Percentiles rank a stretch among this genome's conserved stretches.
These are phyloP conservation scores for Cryptococcus deneoformans DNA, from an alignment of 1,284 basidiomycete species.

Conservation along the genomic window DNA sequence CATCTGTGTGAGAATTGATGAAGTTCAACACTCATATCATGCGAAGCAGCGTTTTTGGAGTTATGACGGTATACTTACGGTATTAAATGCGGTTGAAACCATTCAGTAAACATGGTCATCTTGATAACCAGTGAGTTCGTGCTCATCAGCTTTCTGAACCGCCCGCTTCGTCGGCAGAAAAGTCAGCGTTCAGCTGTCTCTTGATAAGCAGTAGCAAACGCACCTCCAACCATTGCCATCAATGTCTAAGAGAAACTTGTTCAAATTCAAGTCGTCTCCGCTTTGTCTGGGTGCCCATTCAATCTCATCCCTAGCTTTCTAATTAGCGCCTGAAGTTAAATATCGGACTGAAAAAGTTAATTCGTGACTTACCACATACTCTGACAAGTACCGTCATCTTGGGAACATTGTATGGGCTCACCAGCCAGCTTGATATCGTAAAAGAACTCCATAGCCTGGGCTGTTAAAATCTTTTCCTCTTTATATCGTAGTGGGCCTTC, in stretches of 20 bases:
- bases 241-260: slow-evolving; percentile 53
- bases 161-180: slow-evolving; percentile 18
- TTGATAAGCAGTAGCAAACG: not conserved
- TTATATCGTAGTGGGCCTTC: slow-evolving; percentile 25
- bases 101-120: slow-evolving; percentile 48
- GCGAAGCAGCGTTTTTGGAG: not conserved
- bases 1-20: slow-evolving; percentile 25
- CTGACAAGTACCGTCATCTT: slow-evolving; percentile 44
- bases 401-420: slow-evolving; percentile 39
- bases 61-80: slow-evolving; percentile 20
- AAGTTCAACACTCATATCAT: not conserved
- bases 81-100: slow-evolving; percentile 48
- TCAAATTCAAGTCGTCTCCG: slow-evolving; percentile 31
- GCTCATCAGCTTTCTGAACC: slow-evolving; percentile 48
- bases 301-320: slow-evolving; percentile 29
- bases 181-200: not conserved
- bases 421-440: slow-evolving; percentile 39
- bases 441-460: slow-evolving; percentile 21
- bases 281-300: slow-evolving; percentile 35
- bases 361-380: slow-evolving; percentile 28
- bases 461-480: slow-evolving; percentile 16
- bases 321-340: not conserved
- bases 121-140: slow-evolving; percentile 53
- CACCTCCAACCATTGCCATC: slow-evolving; percentile 53
- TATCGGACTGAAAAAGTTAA: slow-evolving; percentile 9